Evolutionary conservation across 257 asterid species (phyloP).

Genomic region (Solanum tarijense): DNA sequence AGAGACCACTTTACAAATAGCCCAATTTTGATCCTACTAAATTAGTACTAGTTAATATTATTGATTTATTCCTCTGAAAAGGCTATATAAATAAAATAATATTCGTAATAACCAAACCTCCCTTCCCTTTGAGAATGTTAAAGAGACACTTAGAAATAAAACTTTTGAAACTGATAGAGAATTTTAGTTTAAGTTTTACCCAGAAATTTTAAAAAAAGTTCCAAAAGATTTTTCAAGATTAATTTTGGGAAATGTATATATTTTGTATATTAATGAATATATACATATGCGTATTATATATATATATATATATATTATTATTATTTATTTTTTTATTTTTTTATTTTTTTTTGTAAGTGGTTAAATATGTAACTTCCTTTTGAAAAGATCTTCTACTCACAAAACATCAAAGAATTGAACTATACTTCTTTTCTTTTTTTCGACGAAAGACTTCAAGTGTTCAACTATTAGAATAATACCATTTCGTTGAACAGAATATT

Average conservation of each 20-base stretch:
- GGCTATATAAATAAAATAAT: not conserved
- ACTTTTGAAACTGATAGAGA: not conserved
- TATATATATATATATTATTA: too few species aligned
- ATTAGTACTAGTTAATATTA: not conserved
- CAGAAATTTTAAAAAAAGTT: not conserved
- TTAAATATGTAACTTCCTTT: not conserved
- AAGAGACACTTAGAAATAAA: not conserved
- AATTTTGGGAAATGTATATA: not conserved
- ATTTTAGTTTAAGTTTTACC: not conserved
- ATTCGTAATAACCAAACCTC: not conserved
- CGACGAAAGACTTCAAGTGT: not conserved
- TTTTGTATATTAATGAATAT: not conserved
- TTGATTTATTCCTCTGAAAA: not conserved
- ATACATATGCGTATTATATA: too few species aligned
- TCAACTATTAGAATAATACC: not conserved
- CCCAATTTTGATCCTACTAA: not conserved
- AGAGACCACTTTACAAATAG: not conserved
- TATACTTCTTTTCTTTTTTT: not conserved
- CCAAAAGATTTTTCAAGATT: not conserved
- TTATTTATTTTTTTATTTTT: too few species aligned
- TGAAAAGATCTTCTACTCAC: not conserved
- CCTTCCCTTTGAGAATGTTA: not conserved
- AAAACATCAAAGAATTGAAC: not conserved
- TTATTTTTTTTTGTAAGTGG: not conserved
- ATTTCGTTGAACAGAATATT: not conserved